Base-by-base conservation (phyloP, 768 basidiomycete species). In the Mycena chlorophos region DNA sequence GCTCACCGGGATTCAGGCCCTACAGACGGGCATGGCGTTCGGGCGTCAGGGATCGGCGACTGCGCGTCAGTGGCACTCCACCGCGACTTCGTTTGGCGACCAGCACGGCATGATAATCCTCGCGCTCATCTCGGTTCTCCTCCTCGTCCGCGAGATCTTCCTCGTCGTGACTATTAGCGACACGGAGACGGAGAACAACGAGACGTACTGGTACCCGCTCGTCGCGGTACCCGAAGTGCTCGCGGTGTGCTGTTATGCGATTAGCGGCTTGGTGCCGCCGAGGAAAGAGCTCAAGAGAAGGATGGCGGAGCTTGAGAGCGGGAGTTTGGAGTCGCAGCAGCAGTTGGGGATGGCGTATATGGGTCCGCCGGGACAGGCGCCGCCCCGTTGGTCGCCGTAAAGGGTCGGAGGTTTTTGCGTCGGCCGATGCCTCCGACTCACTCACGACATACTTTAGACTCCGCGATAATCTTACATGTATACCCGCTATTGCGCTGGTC, bases 1-100 rank as follows among this genome's bases (percentile, higher is more conserved):
- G 31, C 62, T 77, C 27, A 74, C 75, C 4, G 51, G 65, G n/a
- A 45, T 75, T 5, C 65, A 73, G 39, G 71, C 64, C 16, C 55
- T 69, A 45, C 70, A 71, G 34, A 70, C 74, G 0, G 4, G 71
- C 39, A 47, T 51, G 42, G 52, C 38, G 16, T 42, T 49, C 19
- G 4, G 17, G n/a, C 28, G 48, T 20, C 17, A 12, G n/a, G 22
- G 20, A 29, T 30, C 26, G 27, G n/a, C 31, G n/a, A 10, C 51
- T 51, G 47, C 43, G 31, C 34, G 34, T 48, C n/a, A n/a, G n/a
- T 17, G 28, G 16, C 12, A n/a, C 27, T 16, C 19, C 45, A n/a
- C 27, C 6, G 29, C n/a, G n/a, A n/a, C n/a, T n/a, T n/a, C n/a
- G 43, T 63, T 68, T 17, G 73, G 72, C 13, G 56, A 63, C 27